Conservation (phyloP, 1,139 yeast genomes). For the Kodamaea ohmeri region DNA sequence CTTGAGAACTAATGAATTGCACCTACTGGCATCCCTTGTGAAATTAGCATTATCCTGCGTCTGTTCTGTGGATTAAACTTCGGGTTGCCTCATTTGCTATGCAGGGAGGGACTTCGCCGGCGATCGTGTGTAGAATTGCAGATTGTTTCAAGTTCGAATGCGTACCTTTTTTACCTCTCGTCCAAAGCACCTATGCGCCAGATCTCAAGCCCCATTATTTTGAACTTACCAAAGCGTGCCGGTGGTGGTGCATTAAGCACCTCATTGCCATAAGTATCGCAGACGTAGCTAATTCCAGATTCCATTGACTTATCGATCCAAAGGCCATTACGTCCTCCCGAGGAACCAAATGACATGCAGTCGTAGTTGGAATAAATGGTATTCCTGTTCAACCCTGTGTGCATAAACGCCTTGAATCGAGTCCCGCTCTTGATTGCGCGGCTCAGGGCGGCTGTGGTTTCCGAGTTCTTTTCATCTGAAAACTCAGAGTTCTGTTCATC, state of each 20-base stretch:
- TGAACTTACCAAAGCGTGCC: constrained; percentile 51
- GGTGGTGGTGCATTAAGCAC: constrained; percentile 54
- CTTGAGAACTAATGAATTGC: no score
- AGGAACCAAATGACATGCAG: constrained; percentile 86
- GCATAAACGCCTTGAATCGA: constrained; percentile 77
- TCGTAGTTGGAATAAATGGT: constrained; percentile 76
- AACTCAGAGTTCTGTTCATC: not conserved
- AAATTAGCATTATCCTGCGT: no score
- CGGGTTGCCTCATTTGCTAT: no score
- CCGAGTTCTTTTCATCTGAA: no score
- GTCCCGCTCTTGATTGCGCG: constrained; percentile 11
- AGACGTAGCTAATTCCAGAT: constrained; percentile 73
- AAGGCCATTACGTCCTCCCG: constrained; percentile 84
- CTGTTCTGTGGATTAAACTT: no score
- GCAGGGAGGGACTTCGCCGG: no score
- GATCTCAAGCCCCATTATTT: constrained; percentile 73
- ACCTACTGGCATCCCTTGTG: no score
- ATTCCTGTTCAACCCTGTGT: constrained; percentile 86
- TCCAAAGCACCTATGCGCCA: constrained; percentile 67
- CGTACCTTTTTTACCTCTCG: not conserved
- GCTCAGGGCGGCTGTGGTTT: no score
- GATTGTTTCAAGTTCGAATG: not conserved
- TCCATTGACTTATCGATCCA: constrained; percentile 78
- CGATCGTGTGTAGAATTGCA: no score
- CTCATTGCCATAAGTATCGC: constrained; percentile 90